These are phyloP conservation scores for Leccinum fallax DNA, from an alignment of 1,284 basidiomycete species.

Conservation along the genomic window DNA sequence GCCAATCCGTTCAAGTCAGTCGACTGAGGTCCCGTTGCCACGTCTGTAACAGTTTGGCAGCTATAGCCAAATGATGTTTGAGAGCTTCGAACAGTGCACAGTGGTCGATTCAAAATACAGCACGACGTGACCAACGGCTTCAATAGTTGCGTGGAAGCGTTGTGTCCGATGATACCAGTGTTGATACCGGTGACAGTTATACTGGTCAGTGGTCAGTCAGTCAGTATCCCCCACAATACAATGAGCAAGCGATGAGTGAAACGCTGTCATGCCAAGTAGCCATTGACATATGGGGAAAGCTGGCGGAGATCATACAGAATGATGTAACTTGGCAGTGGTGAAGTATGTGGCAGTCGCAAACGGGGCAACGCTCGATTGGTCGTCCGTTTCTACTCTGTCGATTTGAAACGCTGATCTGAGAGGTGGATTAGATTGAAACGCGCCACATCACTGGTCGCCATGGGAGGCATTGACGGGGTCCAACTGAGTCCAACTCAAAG, in stretches of 20 bases:
- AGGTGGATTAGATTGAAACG: not conserved
- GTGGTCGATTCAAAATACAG: not conserved
- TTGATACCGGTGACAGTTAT: not conserved
- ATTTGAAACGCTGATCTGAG: not conserved
- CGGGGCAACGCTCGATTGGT: not conserved
- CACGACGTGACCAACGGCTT: not conserved
- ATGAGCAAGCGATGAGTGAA: not conserved
- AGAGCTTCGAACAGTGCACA: not conserved
- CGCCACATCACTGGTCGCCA: not conserved
- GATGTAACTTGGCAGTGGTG: not conserved
- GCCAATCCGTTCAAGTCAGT: not conserved
- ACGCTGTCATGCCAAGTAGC: not conserved
- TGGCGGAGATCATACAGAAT: not conserved
- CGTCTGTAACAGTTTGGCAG: not conserved
- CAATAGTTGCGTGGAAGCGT: not conserved
- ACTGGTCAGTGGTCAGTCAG: too few species aligned
- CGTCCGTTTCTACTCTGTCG: not conserved
- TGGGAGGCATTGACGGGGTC: not conserved
- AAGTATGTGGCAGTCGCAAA: not conserved
- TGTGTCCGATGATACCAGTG: not conserved
- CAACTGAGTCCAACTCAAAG: not conserved
- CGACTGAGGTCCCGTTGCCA: not conserved
- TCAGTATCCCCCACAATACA: not conserved
- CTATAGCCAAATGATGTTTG: not conserved
- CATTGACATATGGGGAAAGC: not conserved